These are phyloP conservation scores for Lentinula aciculospora DNA, from an alignment of 768 basidiomycete species.

Conservation along the genomic window DNA sequence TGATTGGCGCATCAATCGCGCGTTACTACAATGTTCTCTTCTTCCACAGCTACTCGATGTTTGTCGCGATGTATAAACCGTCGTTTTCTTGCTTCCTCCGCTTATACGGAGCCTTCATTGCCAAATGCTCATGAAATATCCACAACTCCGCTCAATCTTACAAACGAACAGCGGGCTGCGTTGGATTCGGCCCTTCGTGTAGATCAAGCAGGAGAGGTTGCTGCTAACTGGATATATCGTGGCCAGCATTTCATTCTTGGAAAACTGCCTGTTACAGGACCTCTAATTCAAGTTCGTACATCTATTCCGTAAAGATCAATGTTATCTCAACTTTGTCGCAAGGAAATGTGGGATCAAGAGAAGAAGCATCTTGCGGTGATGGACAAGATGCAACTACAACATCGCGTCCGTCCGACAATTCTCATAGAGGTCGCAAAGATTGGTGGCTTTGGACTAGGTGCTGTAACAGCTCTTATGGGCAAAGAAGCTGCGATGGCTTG, in stretches of 20 bases:
- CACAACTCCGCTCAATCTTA: constrained; percentile 52
- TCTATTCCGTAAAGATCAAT: background rate
- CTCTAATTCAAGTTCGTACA: constrained; percentile 67
- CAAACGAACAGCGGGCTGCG: constrained; percentile 37
- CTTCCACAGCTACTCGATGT: background rate
- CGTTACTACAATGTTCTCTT: background rate
- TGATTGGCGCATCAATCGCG: too few relatives aligned
- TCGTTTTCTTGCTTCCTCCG: constrained; percentile 30
- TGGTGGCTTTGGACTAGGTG: constrained; percentile 84
- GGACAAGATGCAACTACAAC: constrained; percentile 80
- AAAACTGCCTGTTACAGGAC: constrained; percentile 44
- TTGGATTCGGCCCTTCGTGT: constrained; percentile 76
- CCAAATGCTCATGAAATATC: constrained; percentile 33
- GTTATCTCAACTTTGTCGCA: constrained; percentile 1
- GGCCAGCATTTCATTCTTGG: constrained; percentile 80
- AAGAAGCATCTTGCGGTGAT: constrained; percentile 86
- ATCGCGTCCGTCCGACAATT: constrained; percentile 77
- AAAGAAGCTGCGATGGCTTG: constrained; percentile 97
- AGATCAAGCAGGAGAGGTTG: constrained; percentile 94
- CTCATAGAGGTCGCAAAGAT: constrained; percentile 82
- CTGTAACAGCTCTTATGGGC: constrained; percentile 80
- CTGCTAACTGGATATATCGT: constrained; percentile 92
- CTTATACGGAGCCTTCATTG: constrained; percentile 39
- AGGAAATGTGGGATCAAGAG: constrained; percentile 99
- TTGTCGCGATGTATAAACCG: background rate